These are phyloP conservation scores for Collariella sp. DNA, from an alignment of 495 filamentous ascomycete species.

Conservation along the genomic window DNA sequence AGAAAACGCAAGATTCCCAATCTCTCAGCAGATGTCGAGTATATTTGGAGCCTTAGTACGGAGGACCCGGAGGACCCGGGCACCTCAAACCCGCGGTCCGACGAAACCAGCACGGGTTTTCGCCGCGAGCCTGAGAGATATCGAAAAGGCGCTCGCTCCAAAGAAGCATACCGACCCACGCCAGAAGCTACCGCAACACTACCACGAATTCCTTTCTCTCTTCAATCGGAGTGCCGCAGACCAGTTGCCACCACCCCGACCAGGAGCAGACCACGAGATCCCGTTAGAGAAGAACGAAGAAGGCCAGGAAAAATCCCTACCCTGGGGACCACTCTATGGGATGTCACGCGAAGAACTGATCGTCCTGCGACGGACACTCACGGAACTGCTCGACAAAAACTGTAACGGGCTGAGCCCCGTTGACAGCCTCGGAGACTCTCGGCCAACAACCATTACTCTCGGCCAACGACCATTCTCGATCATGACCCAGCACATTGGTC, in stretches of 20 bases:
- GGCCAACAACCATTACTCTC: too few species aligned
- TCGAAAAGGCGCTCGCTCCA: background rate
- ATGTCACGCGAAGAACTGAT: constrained; percentile 23
- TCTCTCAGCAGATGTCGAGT: background rate
- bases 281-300: background rate
- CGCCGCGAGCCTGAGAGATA: background rate
- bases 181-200: background rate
- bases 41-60: too few species aligned
- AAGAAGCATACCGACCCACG: background rate
- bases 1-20: background rate
- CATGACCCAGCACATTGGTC: too few species aligned
- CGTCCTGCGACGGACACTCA: constrained; percentile 6
- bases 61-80: too few species aligned
- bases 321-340: constrained; percentile 11
- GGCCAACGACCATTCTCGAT: too few species aligned
- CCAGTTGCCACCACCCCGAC: background rate
- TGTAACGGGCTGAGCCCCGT: too few species aligned
- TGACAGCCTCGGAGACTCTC: too few species aligned
- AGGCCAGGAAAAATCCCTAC: background rate
- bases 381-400: constrained; percentile 8
- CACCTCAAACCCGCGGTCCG: background rate
- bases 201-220: background rate
- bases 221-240: background rate
- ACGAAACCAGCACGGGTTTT: background rate
- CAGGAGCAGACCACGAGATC: background rate